These are phyloP conservation scores for Adansonia grandidieri DNA, from an alignment of 441 rosid genomes.

Conservation along the genomic window DNA sequence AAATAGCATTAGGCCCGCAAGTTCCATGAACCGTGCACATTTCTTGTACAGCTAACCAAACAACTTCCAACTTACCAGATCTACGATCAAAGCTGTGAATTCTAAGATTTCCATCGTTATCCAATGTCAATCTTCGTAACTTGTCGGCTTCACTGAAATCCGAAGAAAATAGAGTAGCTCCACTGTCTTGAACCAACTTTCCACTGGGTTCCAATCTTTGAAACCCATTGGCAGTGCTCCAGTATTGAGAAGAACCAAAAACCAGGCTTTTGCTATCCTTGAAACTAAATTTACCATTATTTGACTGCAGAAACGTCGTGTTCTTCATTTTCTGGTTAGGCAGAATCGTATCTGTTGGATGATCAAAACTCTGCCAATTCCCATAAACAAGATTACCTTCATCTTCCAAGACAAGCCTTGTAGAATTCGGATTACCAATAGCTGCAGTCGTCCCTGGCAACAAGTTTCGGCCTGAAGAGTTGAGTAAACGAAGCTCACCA, in stretches of 20 bases:
- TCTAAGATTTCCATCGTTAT: conserved; percentile 54
- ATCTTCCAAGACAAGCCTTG: conserved; percentile 35
- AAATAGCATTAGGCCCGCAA: conserved; percentile 60
- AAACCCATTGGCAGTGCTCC: conserved; percentile 27
- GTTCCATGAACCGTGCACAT: conserved; percentile 49
- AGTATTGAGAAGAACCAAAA: conserved; percentile 40
- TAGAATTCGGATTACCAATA: conserved; percentile 28
- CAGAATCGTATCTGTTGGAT: conserved; percentile 55
- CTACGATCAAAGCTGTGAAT: conserved; percentile 40
- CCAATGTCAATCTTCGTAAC: conserved; percentile 50
- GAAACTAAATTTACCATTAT: conserved; percentile 48
- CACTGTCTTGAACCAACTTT: conserved; percentile 25
- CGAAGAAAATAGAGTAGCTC: conserved; percentile 29
- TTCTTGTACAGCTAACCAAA: conserved; percentile 63
- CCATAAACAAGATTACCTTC: conserved; percentile 49
- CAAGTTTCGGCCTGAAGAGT: conserved; percentile 34
- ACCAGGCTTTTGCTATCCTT: conserved; percentile 25
- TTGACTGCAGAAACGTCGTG: conserved; percentile 31
- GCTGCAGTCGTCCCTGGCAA: conserved; percentile 22
- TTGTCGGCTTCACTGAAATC: conserved; percentile 35
- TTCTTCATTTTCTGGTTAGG: conserved; percentile 44
- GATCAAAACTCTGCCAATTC: conserved; percentile 47
- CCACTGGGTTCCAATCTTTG: conserved; percentile 32
- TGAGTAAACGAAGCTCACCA: conserved; percentile 41
- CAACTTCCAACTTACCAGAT: conserved; percentile 33